Conservation (phyloP, 148 eudicot genomes). For the Spergularia bocconei region DNA sequence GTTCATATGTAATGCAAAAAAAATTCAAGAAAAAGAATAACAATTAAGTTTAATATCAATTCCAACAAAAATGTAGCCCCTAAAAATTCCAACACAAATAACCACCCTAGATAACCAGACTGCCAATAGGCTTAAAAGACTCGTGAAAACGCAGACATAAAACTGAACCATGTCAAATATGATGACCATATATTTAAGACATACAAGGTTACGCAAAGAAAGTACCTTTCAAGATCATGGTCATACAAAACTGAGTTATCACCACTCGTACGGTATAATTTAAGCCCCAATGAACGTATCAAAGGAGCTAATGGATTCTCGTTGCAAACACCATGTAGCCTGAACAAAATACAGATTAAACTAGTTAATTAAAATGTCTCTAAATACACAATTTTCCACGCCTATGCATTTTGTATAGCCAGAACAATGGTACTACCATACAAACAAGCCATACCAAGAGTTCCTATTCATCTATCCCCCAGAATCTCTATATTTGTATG, state of each 20-base stretch:
- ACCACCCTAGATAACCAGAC: background rate
- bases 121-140: background rate
- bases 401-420: background rate
- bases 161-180: background rate
- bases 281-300: slow-evolving; percentile 83
- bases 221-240: slow-evolving; percentile 97
- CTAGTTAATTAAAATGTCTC: background rate
- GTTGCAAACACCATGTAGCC: slow-evolving; percentile 98
- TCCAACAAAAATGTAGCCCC: too few species aligned
- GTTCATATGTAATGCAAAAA: too few species aligned
- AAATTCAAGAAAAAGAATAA: too few species aligned
- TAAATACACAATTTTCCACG: background rate
- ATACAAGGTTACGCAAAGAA: background rate
- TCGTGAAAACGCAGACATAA: background rate
- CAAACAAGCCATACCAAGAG: background rate
- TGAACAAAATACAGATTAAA: slow-evolving; percentile 27
- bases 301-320: slow-evolving; percentile 98
- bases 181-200: background rate
- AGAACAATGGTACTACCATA: background rate
- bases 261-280: slow-evolving; percentile 92
- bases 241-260: slow-evolving; percentile 95
- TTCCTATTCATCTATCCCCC: background rate
- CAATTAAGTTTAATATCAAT: too few species aligned
- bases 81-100: too few species aligned
- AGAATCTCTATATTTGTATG: too few species aligned